Base-by-base conservation (phyloP, 805 yeast species). In the Starmera amethionina region DNA sequence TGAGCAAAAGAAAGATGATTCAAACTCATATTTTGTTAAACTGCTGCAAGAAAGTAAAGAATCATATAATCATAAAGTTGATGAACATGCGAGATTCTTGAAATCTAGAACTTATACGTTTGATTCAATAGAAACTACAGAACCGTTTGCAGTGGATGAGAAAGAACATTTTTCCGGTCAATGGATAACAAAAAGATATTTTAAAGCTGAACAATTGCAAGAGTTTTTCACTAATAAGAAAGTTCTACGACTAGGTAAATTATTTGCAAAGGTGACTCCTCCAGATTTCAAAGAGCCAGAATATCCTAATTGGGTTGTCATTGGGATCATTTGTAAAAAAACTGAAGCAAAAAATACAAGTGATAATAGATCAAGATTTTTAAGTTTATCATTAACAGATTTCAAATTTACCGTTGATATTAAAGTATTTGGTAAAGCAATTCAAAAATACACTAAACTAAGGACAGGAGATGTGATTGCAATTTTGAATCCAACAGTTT, bases 381-480 rank as follows among this genome's bases (percentile, higher is more conserved):
- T 84, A 47, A 72, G 72, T 42, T 42, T 88, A 16, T 70, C 74
- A 2, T 50, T 90, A 3, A 82, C 95, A 0, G 83, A 84, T 54
- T 80, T 88, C 50, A 67, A 67, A 39, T 72, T 70, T 39, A 72
- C 73, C 3, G 57, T 88, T 2, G 74, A 77, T 36, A 52, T 87
- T 6, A 72, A 77, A 42, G 56, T 89, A 4, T 80, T 82, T 54
- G 88, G 80, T 1, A 62, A 68, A 14, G 83, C 87, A 5, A 80
- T 80, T 45, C 73, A 75, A 18, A 75, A 73, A 52, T 82, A 77
- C 57, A 85, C 85, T 78, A 86, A 82, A 46, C 51, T 88, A 3
- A 64, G 76, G 39, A 67, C 77, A 1, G 97, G 97, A 0, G 87
- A 83, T 44, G 59, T 89, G 0, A 59, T 89, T 10, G 82, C 82